These are phyloP conservation scores for Epichloe hybrida DNA, from an alignment of 2,329 filamentous ascomycete species.

Conservation along the genomic window DNA sequence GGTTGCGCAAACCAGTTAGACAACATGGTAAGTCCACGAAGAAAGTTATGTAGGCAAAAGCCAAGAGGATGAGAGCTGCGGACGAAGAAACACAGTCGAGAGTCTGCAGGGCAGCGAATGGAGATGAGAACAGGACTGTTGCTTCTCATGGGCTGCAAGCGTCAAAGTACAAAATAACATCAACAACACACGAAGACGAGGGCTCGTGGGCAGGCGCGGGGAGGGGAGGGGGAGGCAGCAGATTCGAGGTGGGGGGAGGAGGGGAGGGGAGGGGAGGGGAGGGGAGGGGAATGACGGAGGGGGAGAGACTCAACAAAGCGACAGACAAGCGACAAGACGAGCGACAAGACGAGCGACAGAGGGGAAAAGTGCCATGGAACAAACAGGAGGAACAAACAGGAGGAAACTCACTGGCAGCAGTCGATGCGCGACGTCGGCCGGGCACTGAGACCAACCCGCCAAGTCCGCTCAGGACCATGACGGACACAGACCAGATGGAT, in stretches of 20 bases:
- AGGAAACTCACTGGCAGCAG: conserved; percentile 11
- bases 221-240: background rate
- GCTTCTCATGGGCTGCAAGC: background rate
- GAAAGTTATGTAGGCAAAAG: conserved; percentile 7
- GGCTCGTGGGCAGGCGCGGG: background rate
- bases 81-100: background rate
- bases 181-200: background rate
- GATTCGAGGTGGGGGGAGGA: background rate
- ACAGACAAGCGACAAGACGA: background rate
- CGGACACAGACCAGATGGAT: background rate
- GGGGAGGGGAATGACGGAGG: background rate
- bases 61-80: background rate
- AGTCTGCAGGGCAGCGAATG: background rate
- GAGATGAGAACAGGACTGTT: background rate
- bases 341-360: background rate
- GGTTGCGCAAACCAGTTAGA: conserved; percentile 27
- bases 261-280: background rate
- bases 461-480: conserved; percentile 19
- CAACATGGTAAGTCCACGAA: conserved; percentile 21
- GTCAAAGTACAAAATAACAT: background rate
- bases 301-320: background rate
- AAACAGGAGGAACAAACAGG: conserved; percentile 2
- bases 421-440: conserved; percentile 18
- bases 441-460: conserved; percentile 15
- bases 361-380: background rate